Conservation (phyloP, 2,329 filamentous ascomycete species). For the Lecanicillium sp. region DNA sequence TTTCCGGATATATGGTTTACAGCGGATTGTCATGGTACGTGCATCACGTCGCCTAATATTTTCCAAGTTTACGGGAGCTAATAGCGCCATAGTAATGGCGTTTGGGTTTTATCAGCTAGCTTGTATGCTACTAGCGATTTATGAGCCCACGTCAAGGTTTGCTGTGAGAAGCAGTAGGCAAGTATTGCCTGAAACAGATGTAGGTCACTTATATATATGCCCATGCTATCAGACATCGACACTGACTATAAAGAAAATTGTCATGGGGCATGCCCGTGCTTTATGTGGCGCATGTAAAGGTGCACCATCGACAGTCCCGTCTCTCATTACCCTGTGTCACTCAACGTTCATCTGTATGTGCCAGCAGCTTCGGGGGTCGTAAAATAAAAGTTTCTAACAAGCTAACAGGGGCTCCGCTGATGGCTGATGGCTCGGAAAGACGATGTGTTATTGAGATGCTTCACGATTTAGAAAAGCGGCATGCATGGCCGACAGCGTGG, state of each 20-base stretch:
- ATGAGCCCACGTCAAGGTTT: conserved; percentile 6
- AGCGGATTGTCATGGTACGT: conserved; percentile 9
- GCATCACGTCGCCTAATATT: too few species aligned
- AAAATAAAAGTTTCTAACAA: conserved; percentile 3
- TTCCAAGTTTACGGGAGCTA: too few species aligned
- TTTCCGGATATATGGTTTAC: conserved; percentile 8
- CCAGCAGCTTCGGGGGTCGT: neutral
- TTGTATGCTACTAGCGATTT: conserved; percentile 8
- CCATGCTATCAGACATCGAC: neutral
- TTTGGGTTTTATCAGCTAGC: conserved; percentile 9
- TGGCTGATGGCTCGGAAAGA: conserved; percentile 7
- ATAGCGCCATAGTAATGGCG: conserved; percentile 6
- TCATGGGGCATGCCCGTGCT: conserved; percentile 7
- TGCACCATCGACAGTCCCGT: conserved; percentile 7
- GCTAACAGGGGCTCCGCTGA: conserved; percentile 8
- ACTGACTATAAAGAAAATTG: neutral
- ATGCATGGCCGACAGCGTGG: conserved; percentile 9
- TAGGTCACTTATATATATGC: neutral
- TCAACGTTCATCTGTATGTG: conserved; percentile 9
- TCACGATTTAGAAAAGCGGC: conserved; percentile 5
- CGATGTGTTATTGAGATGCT: conserved; percentile 5
- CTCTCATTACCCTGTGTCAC: conserved; percentile 9
- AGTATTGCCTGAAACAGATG: conserved; percentile 5
- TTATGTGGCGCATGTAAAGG: conserved; percentile 8
- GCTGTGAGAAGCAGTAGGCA: conserved; percentile 7